Evolutionary conservation across 1,284 basidiomycete genomes (phyloP), one percentile per base, ranked within the genome.

Genomic region (Cystobasidium slooffiae): DNA sequence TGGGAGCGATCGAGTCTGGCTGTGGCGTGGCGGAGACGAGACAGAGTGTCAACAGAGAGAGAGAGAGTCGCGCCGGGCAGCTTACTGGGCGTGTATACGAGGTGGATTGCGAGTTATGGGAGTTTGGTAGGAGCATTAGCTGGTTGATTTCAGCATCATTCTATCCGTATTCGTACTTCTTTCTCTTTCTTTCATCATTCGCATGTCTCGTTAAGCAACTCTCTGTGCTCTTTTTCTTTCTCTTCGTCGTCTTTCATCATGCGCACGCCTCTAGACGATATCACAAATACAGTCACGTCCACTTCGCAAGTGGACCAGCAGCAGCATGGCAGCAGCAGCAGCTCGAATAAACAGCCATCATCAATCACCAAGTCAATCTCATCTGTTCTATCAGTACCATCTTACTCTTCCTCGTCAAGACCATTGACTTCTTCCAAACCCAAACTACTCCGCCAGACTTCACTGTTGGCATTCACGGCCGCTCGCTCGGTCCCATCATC

Each of bases 391-490:
- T 43, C 49, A 16, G 47, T 39, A 16, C 37, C 64, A 16, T 39
- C 47, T 9, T 24, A 53, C 37, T 18, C 44, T 20, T 37, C 49
- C 41, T 37, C 39, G 47, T 56, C 55, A 58, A 58, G 16, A 37
- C 3, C 55, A 22, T 12, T 16, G 31, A 22, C 49, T 51, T 41
- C 64, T 16, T 20, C 49, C 31, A 62, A 43, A 10, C 70, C 70
- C 22, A 73, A 73, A 55, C 31, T 66, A 12, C 53, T 73, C 0
- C 49, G 63, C 14, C 70, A 73, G 63, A 73, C 70, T 16, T 73
- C 70, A 12, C 70, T 73, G 18, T 22, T 73, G 6, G 70, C 70
- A 6, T 73, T 73, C 37, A 37, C 70, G 6, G 63, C 70, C 7
- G 49, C 52, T 51, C 37, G 66, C 37, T 49, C 37, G 20, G 41